phyloP scores from a whole-genome alignment of 345 rosid species.

The Gossypium ekmanianum region DNA sequence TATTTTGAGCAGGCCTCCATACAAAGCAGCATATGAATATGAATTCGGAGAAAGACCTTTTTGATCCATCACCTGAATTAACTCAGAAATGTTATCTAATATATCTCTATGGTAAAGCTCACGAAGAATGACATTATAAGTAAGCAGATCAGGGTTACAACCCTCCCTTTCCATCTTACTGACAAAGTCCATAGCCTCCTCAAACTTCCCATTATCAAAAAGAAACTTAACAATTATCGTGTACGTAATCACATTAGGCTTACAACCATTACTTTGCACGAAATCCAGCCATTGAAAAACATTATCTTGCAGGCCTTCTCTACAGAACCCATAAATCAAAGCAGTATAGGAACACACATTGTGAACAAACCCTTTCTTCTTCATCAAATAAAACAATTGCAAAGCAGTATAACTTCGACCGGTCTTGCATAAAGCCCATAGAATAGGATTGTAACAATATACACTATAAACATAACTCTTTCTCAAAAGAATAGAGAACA shows the following conservation, averaged over 20 bases:
- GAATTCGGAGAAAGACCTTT: constrained; percentile 28
- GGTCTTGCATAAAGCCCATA: constrained; percentile 40
- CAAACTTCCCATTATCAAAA: constrained; percentile 24
- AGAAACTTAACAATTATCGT: constrained; percentile 36
- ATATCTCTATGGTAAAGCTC: constrained; percentile 28
- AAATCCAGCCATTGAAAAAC: constrained; percentile 27
- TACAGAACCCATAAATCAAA: constrained; percentile 38
- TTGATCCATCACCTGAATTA: constrained; percentile 21
- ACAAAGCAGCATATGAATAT: constrained; percentile 32
- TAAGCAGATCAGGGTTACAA: constrained; percentile 27
- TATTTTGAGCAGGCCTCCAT: constrained; percentile 29
- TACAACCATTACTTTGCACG: constrained; percentile 25
- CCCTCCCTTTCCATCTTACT: constrained; percentile 30
- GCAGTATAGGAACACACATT: constrained; percentile 39
- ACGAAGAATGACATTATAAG: constrained; percentile 34
- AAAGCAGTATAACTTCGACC: constrained; percentile 24
- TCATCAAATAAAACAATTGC: constrained; percentile 29
- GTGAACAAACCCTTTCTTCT: constrained; percentile 30
- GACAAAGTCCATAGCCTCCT: constrained; percentile 25
- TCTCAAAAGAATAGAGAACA: constrained; percentile 21
- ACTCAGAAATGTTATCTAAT: constrained; percentile 13
- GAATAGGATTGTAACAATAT: constrained; percentile 28
- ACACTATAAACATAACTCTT: constrained; percentile 25
- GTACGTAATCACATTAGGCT: constrained; percentile 33
- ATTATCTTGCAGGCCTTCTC: constrained; percentile 28